Conservation (phyloP, 2,329 filamentous ascomycete species). For the Pseudocercospora eumusae region DNA sequence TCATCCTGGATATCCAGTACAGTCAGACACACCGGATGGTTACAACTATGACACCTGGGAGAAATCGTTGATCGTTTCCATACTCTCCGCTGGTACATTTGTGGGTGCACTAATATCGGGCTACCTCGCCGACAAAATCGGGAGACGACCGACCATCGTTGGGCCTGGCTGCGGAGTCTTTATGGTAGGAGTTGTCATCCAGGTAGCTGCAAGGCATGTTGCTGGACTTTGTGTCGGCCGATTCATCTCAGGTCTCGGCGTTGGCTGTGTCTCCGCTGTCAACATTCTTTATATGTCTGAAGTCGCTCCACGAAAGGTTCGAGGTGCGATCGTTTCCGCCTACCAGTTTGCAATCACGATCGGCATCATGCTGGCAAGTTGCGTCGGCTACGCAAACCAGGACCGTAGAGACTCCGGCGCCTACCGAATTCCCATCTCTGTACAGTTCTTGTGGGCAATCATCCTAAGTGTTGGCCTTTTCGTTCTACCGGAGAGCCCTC, state of each 20-base stretch:
- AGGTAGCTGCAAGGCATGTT: constrained; percentile 62
- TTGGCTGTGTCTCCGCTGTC: constrained; percentile 69
- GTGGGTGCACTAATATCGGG: constrained; percentile 64
- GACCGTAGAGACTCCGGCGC: constrained; percentile 62
- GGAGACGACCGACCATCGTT: constrained; percentile 66
- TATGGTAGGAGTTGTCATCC: constrained; percentile 55
- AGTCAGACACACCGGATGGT: constrained; percentile 23
- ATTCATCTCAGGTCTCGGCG: constrained; percentile 72
- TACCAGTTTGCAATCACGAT: constrained; percentile 85
- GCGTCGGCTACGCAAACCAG: constrained; percentile 72
- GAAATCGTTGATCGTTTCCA: constrained; percentile 68
- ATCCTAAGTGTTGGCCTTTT: constrained; percentile 72
- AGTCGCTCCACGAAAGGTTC: constrained; percentile 63
- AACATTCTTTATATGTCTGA: constrained; percentile 52
- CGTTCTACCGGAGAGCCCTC: constrained; percentile 78
- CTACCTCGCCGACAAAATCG: constrained; percentile 64
- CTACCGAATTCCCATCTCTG: constrained; percentile 77
- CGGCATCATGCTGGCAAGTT: constrained; percentile 72
- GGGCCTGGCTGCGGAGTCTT: constrained; percentile 62
- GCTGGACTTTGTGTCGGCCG: constrained; percentile 69
- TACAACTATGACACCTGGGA: constrained; percentile 38
- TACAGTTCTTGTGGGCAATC: constrained; percentile 80
- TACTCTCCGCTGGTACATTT: constrained; percentile 75
- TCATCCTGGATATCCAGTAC: constrained; percentile 23
- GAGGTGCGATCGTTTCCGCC: constrained; percentile 74